Percentiles rank a stretch among this genome's conserved stretches.
These are phyloP conservation scores for Neltuma alba DNA, from an alignment of 306 rosid species.

Conservation along the genomic window DNA sequence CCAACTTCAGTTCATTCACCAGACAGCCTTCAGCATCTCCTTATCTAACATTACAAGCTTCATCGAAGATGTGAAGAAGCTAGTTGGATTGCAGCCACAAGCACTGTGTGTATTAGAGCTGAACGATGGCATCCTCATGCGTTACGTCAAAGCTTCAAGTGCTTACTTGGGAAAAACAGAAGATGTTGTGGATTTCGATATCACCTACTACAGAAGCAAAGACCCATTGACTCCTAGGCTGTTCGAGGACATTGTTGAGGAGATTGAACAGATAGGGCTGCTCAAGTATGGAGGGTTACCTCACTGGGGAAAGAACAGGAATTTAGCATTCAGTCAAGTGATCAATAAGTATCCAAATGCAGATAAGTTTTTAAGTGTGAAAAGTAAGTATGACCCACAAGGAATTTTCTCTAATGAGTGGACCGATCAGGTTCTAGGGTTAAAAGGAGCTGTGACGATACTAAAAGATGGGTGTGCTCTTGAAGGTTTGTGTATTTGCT, in stretches of 20 bases:
- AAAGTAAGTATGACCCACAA: slow-evolving; percentile 50
- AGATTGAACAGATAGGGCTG: slow-evolving; percentile 74
- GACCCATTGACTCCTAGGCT: slow-evolving; percentile 72
- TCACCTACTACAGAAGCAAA: slow-evolving; percentile 65
- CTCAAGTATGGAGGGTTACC: slow-evolving; percentile 77
- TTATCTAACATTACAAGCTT: slow-evolving; percentile 49
- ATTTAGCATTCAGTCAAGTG: slow-evolving; percentile 61
- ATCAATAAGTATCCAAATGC: slow-evolving; percentile 50
- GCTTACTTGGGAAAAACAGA: slow-evolving; percentile 72
- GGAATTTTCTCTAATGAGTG: slow-evolving; percentile 75
- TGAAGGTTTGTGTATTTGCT: slow-evolving; percentile 83
- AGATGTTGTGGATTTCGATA: slow-evolving; percentile 65
- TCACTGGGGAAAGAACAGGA: slow-evolving; percentile 82
- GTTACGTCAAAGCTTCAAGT: slow-evolving; percentile 67
- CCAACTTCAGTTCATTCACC: slow-evolving; percentile 57
- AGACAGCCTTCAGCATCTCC: slow-evolving; percentile 60
- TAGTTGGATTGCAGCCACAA: slow-evolving; percentile 56
- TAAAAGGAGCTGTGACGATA: slow-evolving; percentile 40
- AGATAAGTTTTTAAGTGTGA: slow-evolving; percentile 51
- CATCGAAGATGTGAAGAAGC: slow-evolving; percentile 65
- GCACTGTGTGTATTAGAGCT: slow-evolving; percentile 66
- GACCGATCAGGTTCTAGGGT: slow-evolving; percentile 72
- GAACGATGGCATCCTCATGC: slow-evolving; percentile 79
- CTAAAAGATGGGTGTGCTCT: slow-evolving; percentile 71
- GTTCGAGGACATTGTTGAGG: slow-evolving; percentile 68